Base-by-base conservation (phyloP, 306 rosid genomes). In the Castanopsis chinensis region DNA sequence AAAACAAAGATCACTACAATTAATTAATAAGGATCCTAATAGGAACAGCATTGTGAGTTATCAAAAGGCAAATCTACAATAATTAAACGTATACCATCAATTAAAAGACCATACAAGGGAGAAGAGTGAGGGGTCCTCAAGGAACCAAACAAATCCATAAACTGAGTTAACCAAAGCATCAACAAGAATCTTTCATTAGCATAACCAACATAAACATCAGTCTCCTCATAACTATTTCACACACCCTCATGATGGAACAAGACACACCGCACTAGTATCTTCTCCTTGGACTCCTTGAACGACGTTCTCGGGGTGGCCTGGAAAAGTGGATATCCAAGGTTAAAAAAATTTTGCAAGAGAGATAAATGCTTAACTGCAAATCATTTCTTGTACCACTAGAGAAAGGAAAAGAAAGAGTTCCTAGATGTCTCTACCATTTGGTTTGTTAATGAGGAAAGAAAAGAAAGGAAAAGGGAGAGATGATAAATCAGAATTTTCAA, bases 231-330 rank as follows among this genome's bases (percentile, higher is more conserved):
- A n/a, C 55, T 74, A 84, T 74, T 70, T 73, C 83, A 75, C 4
- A 35, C 33, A 57, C 72, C 76, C 75, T 81, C 82, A 70, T 51
- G 35, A 71, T 6, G 3, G 72, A 74, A 78, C 17, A 27, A 27
- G 45, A 41, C 70, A 68, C 25, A 37, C n/a, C 35, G 21, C 45
- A 79, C 78, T 64, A 94, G 71, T 91, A 91, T 91, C 98, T 91
- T 83, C 96, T 91, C 86, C 98, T 80, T 9, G 99, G 99, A 77
- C 99, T 95, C 93, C 99, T 86, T 13, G 99, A 95, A 71, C 98
- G 99, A 3, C 97, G 92, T 65, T 94, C 98, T 45, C 98, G 78
- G 56, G 83, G 51, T 21, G 89, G 89, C 75, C 99, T 95, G 91
- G 91, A 83, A 84, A 82, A 76, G 43, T 59, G 67, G 57, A 63